Base-by-base conservation (phyloP, 768 basidiomycete species). In the Hygrocybe coccinea region DNA sequence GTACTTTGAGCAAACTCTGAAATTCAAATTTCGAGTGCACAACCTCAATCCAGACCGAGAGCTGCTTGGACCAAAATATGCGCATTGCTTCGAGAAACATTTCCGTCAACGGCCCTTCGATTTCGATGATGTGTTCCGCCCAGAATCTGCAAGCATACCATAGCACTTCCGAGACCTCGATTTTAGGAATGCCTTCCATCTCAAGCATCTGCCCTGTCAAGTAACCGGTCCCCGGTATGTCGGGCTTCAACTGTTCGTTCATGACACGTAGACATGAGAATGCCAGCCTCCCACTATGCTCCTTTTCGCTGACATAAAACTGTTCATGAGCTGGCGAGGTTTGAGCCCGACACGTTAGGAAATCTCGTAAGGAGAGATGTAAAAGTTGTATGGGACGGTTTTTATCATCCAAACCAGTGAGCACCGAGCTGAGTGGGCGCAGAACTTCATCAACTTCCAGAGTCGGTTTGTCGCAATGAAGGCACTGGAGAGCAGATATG, bases 61-160 rank as follows among this genome's bases (percentile, higher is more conserved):
- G 29, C 12, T 24, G 22, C n/a, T 4, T 25, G 8, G 47, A 49
- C 14, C 19, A 25, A 24, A 50, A 50, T 34, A 3, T 34, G 11
- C 29, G 7, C 48, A 50, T 7, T 11, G 35, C 21, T 5, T 33
- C 24, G 14, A 50, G 11, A 12, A 50, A 34, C 44, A 46, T 22
- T n/a, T 17, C n/a, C 12, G 48, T 4, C 35, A 37, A 17, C n/a
- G 48, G 48, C 14, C 21, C 41, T 8, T 52, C 38, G 33, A 56
- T 41, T 1, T 24, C 56, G 38, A 56, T 39, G 15, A 50, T 24
- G 50, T 56, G 56, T 17, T 52, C 37, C 21, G 39, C 39, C 56
- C 56, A 56, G 36, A 41, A 50, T 19, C 33, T 51, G 24, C 56
- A 56, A 9, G 56, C 49, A 48, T 56, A 56, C 29, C 19, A 25